phyloP scores from a whole-genome alignment of 1,284 basidiomycete species.

The Mycena citricolor region DNA sequence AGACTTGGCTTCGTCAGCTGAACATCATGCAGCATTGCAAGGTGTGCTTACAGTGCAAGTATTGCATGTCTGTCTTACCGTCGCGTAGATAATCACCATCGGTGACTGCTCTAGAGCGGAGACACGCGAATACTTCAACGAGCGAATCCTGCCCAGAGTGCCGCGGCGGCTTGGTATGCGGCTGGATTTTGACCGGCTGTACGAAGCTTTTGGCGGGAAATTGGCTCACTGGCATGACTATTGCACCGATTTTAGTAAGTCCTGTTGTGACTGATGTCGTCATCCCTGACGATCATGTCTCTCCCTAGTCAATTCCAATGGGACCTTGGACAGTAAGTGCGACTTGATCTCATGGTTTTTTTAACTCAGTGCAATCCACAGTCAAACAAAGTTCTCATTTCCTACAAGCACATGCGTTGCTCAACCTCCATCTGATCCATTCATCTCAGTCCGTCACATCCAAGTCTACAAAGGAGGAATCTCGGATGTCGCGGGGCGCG shows the following conservation, averaged over 20 bases:
- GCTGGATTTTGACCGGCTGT: slow-evolving; percentile 70
- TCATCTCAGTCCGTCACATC: slow-evolving; percentile 50
- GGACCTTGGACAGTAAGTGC: slow-evolving; percentile 36
- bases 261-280: slow-evolving; percentile 2
- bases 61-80: slow-evolving; percentile 2
- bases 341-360: not conserved
- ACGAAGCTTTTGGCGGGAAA: slow-evolving; percentile 79
- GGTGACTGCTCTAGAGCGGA: slow-evolving; percentile 76
- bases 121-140: slow-evolving; percentile 62
- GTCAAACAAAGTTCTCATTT: slow-evolving; percentile 76
- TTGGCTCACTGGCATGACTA: slow-evolving; percentile 80
- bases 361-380: slow-evolving; percentile 28
- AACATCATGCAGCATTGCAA: slow-evolving; percentile 81
- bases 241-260: slow-evolving; percentile 67
- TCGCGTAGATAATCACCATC: slow-evolving; percentile 65
- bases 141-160: slow-evolving; percentile 59
- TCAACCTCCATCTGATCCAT: slow-evolving; percentile 75
- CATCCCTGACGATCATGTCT: slow-evolving; percentile 8
- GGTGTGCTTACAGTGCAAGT: slow-evolving; percentile 36
- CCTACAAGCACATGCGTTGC: slow-evolving; percentile 70
- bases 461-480: not conserved
- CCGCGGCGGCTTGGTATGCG: slow-evolving; percentile 52
- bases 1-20: slow-evolving; percentile 74
- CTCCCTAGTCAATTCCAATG: slow-evolving; percentile 44
- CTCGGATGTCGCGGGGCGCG: slow-evolving; percentile 7